These are phyloP conservation scores for Pseudogymnoascus sp. DNA, from an alignment of 2,329 filamentous ascomycete species.

Conservation along the genomic window DNA sequence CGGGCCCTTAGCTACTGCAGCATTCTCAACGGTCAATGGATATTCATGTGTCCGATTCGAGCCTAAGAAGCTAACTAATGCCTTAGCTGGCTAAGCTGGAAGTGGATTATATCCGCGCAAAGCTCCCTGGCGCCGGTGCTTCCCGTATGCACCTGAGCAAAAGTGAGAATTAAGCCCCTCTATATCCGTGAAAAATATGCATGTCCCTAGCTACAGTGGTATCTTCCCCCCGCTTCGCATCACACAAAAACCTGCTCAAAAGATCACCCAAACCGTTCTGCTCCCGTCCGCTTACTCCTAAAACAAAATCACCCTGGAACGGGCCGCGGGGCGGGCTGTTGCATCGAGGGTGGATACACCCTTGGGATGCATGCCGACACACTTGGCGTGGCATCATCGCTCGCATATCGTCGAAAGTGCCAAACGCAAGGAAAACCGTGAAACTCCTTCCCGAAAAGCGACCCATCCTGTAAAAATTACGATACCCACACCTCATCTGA, in stretches of 20 bases:
- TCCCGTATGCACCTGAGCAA: slow-evolving; percentile 6
- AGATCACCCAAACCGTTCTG: neutral
- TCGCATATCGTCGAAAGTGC: neutral
- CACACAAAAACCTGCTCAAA: neutral
- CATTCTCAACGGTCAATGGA: neutral
- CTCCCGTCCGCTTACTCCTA: neutral
- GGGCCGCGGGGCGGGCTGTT: slow-evolving; percentile 6
- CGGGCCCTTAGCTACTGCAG: neutral
- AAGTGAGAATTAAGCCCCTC: neutral
- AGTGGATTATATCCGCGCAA: neutral
- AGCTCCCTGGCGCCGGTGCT: neutral
- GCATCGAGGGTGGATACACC: neutral
- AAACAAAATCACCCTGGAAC: neutral
- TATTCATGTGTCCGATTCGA: neutral
- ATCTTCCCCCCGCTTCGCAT: neutral
- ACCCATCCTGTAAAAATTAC: slow-evolving; percentile 2
- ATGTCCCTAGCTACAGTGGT: slow-evolving; percentile 4
- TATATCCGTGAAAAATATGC: neutral
- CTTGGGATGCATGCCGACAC: neutral
- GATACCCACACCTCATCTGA: neutral
- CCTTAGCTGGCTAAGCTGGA: neutral
- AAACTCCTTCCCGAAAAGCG: slow-evolving; percentile 1
- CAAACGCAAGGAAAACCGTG: neutral
- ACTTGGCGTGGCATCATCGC: slow-evolving; percentile 4
- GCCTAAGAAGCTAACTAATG: slow-evolving; percentile 1